Conservation (phyloP, 2,329 filamentous ascomycete genomes). For the Diaporthe sp. region DNA sequence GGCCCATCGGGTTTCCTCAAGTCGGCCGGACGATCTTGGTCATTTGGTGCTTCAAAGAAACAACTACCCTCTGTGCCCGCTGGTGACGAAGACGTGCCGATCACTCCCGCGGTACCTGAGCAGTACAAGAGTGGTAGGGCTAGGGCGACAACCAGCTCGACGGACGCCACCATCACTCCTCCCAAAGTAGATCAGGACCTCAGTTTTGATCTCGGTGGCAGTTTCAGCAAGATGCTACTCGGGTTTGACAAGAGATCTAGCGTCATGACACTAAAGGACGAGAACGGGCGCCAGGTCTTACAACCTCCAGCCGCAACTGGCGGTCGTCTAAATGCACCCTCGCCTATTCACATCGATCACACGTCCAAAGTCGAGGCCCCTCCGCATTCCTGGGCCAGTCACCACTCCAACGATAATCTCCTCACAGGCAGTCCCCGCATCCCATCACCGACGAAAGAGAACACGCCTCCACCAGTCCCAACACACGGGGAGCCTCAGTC, state of each 20-base stretch:
- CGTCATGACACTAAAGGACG: conserved; percentile 61
- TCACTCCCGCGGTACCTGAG: conserved; percentile 54
- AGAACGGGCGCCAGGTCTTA: conserved; percentile 53
- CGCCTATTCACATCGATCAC: conserved; percentile 64
- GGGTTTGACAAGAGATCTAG: conserved; percentile 70
- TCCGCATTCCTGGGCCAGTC: conserved; percentile 66
- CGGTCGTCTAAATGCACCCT: conserved; percentile 60
- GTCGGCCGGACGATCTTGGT: conserved; percentile 71
- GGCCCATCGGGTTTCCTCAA: conserved; percentile 67
- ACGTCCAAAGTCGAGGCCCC: conserved; percentile 61
- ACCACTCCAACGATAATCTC: conserved; percentile 64
- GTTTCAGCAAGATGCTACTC: conserved; percentile 70
- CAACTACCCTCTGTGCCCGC: conserved; percentile 54
- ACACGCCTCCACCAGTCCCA: conserved; percentile 55
- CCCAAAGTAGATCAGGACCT: conserved; percentile 63
- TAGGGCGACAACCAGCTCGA: conserved; percentile 68
- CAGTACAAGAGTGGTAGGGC: conserved; percentile 53
- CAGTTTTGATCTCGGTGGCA: conserved; percentile 68
- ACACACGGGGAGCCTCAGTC: conserved; percentile 49
- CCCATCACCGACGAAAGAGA: conserved; percentile 54
- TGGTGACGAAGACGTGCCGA: conserved; percentile 53
- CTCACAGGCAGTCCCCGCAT: conserved; percentile 55
- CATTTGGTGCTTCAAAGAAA: conserved; percentile 71
- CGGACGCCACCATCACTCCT: conserved; percentile 66
- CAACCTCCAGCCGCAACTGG: conserved; percentile 61